Conservation (phyloP, 805 yeast species). For the Ogataea pilisensis region DNA sequence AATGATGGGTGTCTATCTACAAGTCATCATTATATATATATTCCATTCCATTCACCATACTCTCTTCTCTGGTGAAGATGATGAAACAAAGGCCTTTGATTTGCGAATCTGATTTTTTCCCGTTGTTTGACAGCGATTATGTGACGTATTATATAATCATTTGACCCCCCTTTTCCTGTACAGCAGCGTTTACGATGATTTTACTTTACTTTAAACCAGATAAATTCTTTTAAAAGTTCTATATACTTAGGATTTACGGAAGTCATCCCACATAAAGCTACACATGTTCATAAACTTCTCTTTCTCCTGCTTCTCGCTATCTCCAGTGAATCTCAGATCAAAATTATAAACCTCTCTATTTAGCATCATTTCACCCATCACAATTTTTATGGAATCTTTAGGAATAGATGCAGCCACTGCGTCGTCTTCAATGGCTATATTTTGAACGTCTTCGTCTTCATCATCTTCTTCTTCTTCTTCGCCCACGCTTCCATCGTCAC, state of each 20-base stretch:
- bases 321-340: conserved; percentile 11
- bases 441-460: conserved; percentile 14
- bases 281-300: conserved; percentile 19
- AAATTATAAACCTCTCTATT: conserved; percentile 18
- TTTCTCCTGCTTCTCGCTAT: conserved; percentile 10
- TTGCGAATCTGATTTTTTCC: background rate
- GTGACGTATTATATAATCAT: background rate
- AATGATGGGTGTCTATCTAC: background rate
- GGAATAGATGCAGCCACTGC: conserved; percentile 8
- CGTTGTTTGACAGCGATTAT: too few species aligned
- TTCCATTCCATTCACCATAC: too few species aligned
- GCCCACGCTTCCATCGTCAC: background rate
- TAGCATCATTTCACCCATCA: conserved; percentile 19
- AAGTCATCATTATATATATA: too few species aligned
- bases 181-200: too few species aligned
- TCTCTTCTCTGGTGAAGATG: background rate
- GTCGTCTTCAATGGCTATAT: conserved; percentile 23
- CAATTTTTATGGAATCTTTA: background rate
- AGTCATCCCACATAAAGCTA: conserved; percentile 21
- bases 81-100: background rate
- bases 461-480: conserved; percentile 1
- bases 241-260: background rate
- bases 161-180: too few species aligned
- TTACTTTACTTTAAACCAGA: too few species aligned
- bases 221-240: background rate